Evolutionary conservation across 1,284 basidiomycete species (phyloP), one percentile per base, ranked within the genome.

Genomic region (Malassezia caprae): DNA sequence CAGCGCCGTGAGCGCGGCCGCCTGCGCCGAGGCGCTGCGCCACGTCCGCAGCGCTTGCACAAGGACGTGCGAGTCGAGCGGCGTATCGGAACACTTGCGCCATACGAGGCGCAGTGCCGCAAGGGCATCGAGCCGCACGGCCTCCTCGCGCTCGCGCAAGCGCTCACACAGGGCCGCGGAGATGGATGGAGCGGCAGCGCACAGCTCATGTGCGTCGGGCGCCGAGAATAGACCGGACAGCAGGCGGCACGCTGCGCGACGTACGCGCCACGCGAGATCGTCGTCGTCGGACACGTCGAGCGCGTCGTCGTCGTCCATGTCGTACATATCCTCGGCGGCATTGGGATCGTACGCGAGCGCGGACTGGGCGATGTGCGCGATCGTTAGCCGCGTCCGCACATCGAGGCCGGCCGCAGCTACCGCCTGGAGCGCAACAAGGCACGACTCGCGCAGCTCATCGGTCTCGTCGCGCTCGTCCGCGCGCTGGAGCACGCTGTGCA

Each of bases 201-300:
- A 93, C 1, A 89, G 85, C 10, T 43, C 42, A 4, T 43, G 42
- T 6, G 28, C 13, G 11, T 23, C 23, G 11, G 90, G 85, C 4
- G 91, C 93, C 13, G 82, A 82, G 61, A 96, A 85, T 45, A 94
- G 80, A 1, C 87, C 86, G 12, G 84, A 79, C 12, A 98, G 80
- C 1, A 96, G 79, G 73, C 96, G 96, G 23, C 90, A 90, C 4
- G 94, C 85, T 4, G 88, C 86, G 49, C 93, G 83, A 58, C 94
- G 84, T 58, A 96, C 90, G 77, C 96, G 96, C 82, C 96, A 98
- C 0, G 91, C 96, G n/a, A 88, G 86, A 72, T 98, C 94, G 72
- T 98, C 94, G 63, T 98, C 93, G 67, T 99, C 93, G 8, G 37
- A 39, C 37, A 39, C 37, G 19, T 39, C 37, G 7, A 89, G 90